Percentiles rank a stretch among this genome's conserved stretches.
Conservation (phyloP, 106 monocot species). For the Platanthera zijinensis region DNA sequence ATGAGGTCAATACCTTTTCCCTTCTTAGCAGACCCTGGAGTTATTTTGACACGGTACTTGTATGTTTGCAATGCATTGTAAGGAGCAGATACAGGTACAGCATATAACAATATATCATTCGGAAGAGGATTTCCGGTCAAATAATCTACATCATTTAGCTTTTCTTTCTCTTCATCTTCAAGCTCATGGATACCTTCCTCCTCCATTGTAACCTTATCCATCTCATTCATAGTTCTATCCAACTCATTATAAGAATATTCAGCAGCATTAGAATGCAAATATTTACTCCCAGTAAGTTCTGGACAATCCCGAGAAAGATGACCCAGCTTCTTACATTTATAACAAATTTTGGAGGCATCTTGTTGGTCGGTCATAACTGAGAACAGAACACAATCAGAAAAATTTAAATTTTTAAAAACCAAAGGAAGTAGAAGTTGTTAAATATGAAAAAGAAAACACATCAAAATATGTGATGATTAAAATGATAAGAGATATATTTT, state of each 20-base stretch:
- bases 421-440: not conserved
- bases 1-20: slow-evolving; percentile 67
- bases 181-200: slow-evolving; percentile 72
- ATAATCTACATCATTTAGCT: slow-evolving; percentile 80
- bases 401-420: not conserved
- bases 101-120: slow-evolving; percentile 85
- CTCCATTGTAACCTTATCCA: slow-evolving; percentile 54
- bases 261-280: slow-evolving; percentile 11
- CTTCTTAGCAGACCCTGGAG: slow-evolving; percentile 89
- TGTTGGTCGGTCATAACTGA: slow-evolving; percentile 23
- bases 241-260: slow-evolving; percentile 12
- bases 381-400: not conserved
- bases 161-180: slow-evolving; percentile 69
- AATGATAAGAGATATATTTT: no score
- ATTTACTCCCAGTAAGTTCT: slow-evolving; percentile 28
- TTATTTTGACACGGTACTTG: slow-evolving; percentile 94
- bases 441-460: not conserved
- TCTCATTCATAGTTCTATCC: slow-evolving; percentile 17
- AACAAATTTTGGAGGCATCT: slow-evolving; percentile 78
- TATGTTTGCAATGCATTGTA: slow-evolving; percentile 91
- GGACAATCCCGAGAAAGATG: slow-evolving; percentile 86
- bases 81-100: slow-evolving; percentile 93
- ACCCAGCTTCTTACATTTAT: slow-evolving; percentile 90
- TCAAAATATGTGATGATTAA: no score
- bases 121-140: slow-evolving; percentile 83